phyloP scores from a whole-genome alignment of 2,329 filamentous ascomycete species.

The Fusarium sp. region DNA sequence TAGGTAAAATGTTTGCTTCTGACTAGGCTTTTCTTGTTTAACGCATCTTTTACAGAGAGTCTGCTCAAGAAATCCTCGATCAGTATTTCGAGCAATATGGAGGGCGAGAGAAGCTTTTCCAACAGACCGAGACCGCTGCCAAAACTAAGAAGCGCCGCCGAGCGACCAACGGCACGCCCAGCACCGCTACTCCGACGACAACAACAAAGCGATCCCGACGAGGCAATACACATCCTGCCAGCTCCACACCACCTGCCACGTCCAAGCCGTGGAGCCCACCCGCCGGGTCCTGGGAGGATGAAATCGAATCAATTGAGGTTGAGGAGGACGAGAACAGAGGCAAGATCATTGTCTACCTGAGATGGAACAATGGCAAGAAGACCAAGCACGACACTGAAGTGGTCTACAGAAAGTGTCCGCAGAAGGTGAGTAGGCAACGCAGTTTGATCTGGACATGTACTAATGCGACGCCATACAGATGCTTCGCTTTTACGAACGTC shows the following conservation, averaged over 20 bases:
- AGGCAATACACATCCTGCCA: constrained; percentile 62
- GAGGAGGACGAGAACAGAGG: constrained; percentile 70
- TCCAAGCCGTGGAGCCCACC: constrained; percentile 72
- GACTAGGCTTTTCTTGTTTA: neutral
- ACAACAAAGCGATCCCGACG: constrained; percentile 58
- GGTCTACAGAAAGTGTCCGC: constrained; percentile 80
- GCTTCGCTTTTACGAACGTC: constrained; percentile 69
- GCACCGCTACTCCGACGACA: constrained; percentile 40
- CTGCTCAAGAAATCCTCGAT: constrained; percentile 68
- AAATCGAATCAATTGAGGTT: constrained; percentile 78
- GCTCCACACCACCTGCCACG: constrained; percentile 60
- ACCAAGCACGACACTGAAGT: constrained; percentile 76
- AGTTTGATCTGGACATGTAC: neutral
- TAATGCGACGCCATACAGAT: constrained; percentile 56
- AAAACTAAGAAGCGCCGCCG: constrained; percentile 70
- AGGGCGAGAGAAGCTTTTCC: constrained; percentile 67
- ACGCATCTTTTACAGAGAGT: constrained; percentile 56
- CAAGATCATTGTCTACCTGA: constrained; percentile 73
- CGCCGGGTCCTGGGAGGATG: constrained; percentile 79
- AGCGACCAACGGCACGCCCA: constrained; percentile 53
- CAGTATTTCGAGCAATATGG: constrained; percentile 73
- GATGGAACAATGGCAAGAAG: constrained; percentile 79
- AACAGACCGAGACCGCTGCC: constrained; percentile 61
- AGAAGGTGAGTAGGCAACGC: constrained; percentile 67
- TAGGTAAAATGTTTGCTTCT: constrained; percentile 25